Percentiles rank a stretch among this genome's conserved stretches.
phyloP scores from a whole-genome alignment of 202 grass and related monocot species.

The Schoenoplectus triqueter region DNA sequence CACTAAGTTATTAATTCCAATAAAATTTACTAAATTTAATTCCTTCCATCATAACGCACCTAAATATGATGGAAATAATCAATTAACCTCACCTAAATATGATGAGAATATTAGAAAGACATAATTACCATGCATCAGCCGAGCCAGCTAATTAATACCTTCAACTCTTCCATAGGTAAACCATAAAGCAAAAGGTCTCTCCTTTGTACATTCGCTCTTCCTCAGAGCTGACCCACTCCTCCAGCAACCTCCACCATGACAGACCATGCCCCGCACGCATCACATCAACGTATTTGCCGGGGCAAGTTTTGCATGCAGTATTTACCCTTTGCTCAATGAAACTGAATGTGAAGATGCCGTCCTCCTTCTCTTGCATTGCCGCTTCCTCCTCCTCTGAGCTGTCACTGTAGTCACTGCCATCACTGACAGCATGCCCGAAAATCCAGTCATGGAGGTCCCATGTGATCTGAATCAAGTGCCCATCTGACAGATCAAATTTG shows the following conservation, averaged over 20 bases:
- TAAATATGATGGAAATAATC: not conserved
- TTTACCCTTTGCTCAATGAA: conserved; percentile 5
- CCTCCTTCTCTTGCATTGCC: not conserved
- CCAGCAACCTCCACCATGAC: not conserved
- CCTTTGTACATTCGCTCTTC: conserved; percentile 35
- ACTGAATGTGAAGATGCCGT: conserved; percentile 34
- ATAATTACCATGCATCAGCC: not conserved
- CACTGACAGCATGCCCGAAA: not conserved
- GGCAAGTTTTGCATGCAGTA: not conserved
- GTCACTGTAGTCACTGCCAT: not conserved
- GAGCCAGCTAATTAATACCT: not conserved
- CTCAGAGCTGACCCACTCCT: conserved; percentile 25
- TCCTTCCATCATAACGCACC: not conserved
- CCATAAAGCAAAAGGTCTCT: conserved; percentile 24
- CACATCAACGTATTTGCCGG: conserved; percentile 10
- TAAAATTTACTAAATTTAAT: not conserved
- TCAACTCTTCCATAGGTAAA: conserved; percentile 28
- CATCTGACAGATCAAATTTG: conserved; percentile 24
- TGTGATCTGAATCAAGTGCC: conserved; percentile 45
- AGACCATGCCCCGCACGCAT: not conserved
- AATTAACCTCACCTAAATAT: not conserved
- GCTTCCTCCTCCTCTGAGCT: not conserved
- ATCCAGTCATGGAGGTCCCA: conserved; percentile 35
- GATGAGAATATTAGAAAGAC: not conserved
- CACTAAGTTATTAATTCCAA: not conserved